These are phyloP conservation scores for Starmerella khaoyaiensis DNA, from an alignment of 805 yeast genomes.

Conservation along the genomic window DNA sequence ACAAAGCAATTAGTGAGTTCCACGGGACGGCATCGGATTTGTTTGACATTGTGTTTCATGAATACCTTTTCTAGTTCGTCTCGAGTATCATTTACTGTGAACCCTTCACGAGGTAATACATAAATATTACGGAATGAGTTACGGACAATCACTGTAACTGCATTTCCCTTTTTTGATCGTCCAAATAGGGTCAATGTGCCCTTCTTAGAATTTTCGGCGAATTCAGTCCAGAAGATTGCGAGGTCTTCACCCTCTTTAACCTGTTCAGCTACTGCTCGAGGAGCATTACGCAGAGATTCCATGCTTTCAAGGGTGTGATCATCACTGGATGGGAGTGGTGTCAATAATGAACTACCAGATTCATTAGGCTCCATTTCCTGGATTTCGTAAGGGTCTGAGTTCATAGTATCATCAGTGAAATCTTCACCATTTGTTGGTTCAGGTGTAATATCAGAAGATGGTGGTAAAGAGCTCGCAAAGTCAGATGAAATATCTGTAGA, in stretches of 20 bases:
- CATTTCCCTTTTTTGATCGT: slow-evolving; percentile 44
- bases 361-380: too few relatives aligned
- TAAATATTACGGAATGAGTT: slow-evolving; percentile 59
- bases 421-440: too few relatives aligned
- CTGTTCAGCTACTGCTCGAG: background rate
- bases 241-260: slow-evolving; percentile 23
- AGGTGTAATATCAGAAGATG: too few relatives aligned
- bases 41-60: slow-evolving; percentile 46
- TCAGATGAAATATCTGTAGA: too few relatives aligned
- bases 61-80: slow-evolving; percentile 62
- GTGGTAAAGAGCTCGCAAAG: too few relatives aligned
- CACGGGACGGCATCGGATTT: slow-evolving; percentile 58
- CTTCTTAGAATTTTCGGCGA: slow-evolving; percentile 51
- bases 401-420: too few relatives aligned
- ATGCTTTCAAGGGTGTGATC: too few relatives aligned
- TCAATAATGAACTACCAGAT: too few relatives aligned
- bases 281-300: too few relatives aligned
- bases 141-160: slow-evolving; percentile 61
- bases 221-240: slow-evolving; percentile 84
- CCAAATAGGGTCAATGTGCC: slow-evolving; percentile 65
- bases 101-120: slow-evolving; percentile 52
- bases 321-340: too few relatives aligned
- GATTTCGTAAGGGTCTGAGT: too few relatives aligned
- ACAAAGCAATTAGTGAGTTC: slow-evolving; percentile 76
- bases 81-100: slow-evolving; percentile 44